Evolutionary conservation across 129 eudicot genomes (phyloP).

Genomic region (Flaveria ramosissima): DNA sequence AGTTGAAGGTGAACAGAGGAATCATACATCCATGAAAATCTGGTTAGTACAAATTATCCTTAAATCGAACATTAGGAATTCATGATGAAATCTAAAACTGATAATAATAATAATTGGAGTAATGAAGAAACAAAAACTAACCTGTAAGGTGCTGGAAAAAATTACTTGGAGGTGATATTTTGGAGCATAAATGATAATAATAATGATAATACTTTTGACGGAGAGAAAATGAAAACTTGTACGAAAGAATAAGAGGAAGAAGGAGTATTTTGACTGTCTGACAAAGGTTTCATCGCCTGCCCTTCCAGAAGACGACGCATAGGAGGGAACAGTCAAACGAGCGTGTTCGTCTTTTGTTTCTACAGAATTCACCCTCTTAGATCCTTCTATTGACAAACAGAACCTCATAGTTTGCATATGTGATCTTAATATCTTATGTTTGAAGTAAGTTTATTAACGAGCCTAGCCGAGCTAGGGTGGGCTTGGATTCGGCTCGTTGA

Average conservation of each 20-base stretch:
- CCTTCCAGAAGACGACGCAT: conserved; percentile 28
- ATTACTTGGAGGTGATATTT: conserved; percentile 13
- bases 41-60: not conserved
- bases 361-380: conserved; percentile 11
- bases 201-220: not conserved
- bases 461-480: too few relatives aligned
- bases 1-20: not conserved
- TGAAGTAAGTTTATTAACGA: too few relatives aligned
- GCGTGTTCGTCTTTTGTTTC: not conserved
- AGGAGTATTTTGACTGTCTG: conserved; percentile 33
- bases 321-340: conserved; percentile 14
- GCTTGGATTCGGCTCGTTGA: too few relatives aligned
- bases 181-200: not conserved
- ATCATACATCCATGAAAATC: not conserved
- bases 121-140: conserved; percentile 9
- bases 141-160: conserved; percentile 20
- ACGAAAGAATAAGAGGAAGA: conserved; percentile 32
- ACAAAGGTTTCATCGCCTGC: not conserved
- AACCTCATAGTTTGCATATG: not conserved
- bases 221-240: conserved; percentile 21
- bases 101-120: not conserved
- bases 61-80: not conserved
- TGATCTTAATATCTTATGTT: not conserved
- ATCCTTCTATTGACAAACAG: not conserved
- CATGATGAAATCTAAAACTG: not conserved